These are phyloP conservation scores for Fagus crenata DNA, from an alignment of 306 rosid species.

Conservation along the genomic window DNA sequence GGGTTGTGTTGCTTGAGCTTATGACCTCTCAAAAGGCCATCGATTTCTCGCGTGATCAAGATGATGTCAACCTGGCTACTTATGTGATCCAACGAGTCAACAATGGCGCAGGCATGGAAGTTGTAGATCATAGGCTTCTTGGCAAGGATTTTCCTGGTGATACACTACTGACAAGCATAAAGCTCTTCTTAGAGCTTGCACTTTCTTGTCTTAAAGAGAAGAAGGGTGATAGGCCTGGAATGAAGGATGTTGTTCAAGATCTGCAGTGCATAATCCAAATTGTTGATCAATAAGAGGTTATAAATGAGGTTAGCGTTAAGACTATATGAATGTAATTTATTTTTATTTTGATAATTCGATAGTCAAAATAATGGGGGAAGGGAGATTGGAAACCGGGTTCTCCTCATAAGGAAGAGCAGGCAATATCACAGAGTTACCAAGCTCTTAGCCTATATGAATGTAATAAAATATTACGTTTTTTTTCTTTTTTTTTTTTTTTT, in stretches of 20 bases:
- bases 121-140: constrained; percentile 61
- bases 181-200: constrained; percentile 70
- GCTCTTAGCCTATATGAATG: constrained; percentile 13
- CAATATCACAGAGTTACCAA: not conserved
- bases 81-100: constrained; percentile 58
- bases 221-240: constrained; percentile 81
- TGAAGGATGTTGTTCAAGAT: constrained; percentile 72
- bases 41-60: constrained; percentile 75
- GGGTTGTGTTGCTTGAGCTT: constrained; percentile 85
- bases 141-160: constrained; percentile 34
- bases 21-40: constrained; percentile 82
- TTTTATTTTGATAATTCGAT: too few relatives aligned
- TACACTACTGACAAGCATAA: constrained; percentile 43
- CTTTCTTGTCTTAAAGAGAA: constrained; percentile 75
- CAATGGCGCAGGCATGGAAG: constrained; percentile 49
- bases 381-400: too few relatives aligned
- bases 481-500: not conserved
- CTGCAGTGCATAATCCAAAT: constrained; percentile 55
- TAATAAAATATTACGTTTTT: not conserved
- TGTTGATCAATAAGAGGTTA: constrained; percentile 39
- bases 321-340: not conserved
- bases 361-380: too few relatives aligned
- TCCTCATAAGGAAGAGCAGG: too few relatives aligned
- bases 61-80: constrained; percentile 66
- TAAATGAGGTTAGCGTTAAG: constrained; percentile 23